phyloP scores from a whole-genome alignment of 2,329 filamentous ascomycete species.

The Pseudopyrenochaeta lycopersici region DNA sequence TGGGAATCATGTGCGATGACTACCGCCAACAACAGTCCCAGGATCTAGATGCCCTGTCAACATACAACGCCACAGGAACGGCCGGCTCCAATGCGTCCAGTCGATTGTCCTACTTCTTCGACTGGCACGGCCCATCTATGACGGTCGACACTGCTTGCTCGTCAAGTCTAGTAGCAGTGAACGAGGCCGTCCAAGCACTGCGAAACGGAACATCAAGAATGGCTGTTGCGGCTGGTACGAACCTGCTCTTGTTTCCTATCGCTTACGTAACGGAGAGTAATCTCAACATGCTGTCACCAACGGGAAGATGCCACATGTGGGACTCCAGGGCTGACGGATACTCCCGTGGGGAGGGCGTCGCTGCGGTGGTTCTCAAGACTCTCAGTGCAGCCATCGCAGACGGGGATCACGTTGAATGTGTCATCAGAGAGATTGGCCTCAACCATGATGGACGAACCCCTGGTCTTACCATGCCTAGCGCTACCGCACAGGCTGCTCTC shows the following conservation, averaged over 20 bases:
- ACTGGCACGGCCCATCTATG: slow-evolving; percentile 46
- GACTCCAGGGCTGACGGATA: slow-evolving; percentile 64
- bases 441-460: slow-evolving; percentile 62
- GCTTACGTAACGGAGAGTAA: slow-evolving; percentile 25
- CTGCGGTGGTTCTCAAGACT: slow-evolving; percentile 62
- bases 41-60: slow-evolving; percentile 2
- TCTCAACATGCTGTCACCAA: slow-evolving; percentile 35
- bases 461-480: slow-evolving; percentile 50
- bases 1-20: slow-evolving; percentile 13
- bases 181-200: slow-evolving; percentile 18
- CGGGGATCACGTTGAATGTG: slow-evolving; percentile 59
- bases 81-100: slow-evolving; percentile 39
- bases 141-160: slow-evolving; percentile 52
- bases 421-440: slow-evolving; percentile 51
- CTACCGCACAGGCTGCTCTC: slow-evolving; percentile 45
- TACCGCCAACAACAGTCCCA: slow-evolving; percentile 1
- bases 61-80: slow-evolving; percentile 33
- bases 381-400: slow-evolving; percentile 64
- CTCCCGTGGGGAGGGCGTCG: slow-evolving; percentile 58
- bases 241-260: slow-evolving; percentile 2
- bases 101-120: slow-evolving; percentile 47
- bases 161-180: slow-evolving; percentile 36
- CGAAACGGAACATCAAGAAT: slow-evolving; percentile 13
- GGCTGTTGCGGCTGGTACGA: slow-evolving; percentile 15
- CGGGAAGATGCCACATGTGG: slow-evolving; percentile 33